These are phyloP conservation scores for Asterochloris erici DNA, from an alignment of 139 green algal species.

Conservation along the genomic window DNA sequence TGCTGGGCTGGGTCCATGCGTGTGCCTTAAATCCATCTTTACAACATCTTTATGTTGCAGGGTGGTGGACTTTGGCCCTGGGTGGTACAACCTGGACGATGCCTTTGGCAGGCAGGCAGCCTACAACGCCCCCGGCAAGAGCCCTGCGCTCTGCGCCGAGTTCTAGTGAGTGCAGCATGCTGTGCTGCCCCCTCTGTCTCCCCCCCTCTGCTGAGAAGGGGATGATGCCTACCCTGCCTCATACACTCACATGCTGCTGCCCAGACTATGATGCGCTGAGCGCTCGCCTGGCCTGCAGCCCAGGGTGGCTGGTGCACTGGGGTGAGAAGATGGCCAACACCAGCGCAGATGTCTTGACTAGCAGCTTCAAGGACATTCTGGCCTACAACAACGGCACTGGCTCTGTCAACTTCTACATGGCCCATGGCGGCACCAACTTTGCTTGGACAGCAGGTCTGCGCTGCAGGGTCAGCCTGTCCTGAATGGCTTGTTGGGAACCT, in stretches of 20 bases:
- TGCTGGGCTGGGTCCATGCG: too few species aligned
- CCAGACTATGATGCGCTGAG: too few species aligned
- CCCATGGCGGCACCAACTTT: slow-evolving; percentile 58
- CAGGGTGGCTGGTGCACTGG: slow-evolving; percentile 65
- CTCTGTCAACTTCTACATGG: slow-evolving; percentile 66
- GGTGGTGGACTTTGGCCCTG: slow-evolving; percentile 54
- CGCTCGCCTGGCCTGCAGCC: slow-evolving; percentile 16
- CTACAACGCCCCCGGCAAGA: slow-evolving; percentile 42
- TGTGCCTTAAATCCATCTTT: too few species aligned
- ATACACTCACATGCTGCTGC: too few species aligned
- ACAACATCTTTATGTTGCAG: slow-evolving; percentile 7
- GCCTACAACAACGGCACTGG: slow-evolving; percentile 35
- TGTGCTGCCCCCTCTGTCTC: too few species aligned
- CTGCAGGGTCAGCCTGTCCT: too few species aligned
- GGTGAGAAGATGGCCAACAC: slow-evolving; percentile 55
- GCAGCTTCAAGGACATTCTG: slow-evolving; percentile 31
- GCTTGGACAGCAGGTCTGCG: slow-evolving; percentile 30
- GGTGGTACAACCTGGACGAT: slow-evolving; percentile 24
- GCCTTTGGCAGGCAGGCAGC: slow-evolving; percentile 40
- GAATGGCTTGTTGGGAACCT: too few species aligned
- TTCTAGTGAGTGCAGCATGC: slow-evolving; percentile 47
- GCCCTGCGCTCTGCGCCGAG: slow-evolving; percentile 47
- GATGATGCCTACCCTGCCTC: too few species aligned
- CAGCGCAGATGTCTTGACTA: slow-evolving; percentile 18
- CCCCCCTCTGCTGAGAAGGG: too few species aligned